Percentiles rank a stretch among this genome's conserved stretches.
Evolutionary conservation across 2,329 filamentous ascomycete genomes (phyloP).

Genomic region (Alternaria arbusti): DNA sequence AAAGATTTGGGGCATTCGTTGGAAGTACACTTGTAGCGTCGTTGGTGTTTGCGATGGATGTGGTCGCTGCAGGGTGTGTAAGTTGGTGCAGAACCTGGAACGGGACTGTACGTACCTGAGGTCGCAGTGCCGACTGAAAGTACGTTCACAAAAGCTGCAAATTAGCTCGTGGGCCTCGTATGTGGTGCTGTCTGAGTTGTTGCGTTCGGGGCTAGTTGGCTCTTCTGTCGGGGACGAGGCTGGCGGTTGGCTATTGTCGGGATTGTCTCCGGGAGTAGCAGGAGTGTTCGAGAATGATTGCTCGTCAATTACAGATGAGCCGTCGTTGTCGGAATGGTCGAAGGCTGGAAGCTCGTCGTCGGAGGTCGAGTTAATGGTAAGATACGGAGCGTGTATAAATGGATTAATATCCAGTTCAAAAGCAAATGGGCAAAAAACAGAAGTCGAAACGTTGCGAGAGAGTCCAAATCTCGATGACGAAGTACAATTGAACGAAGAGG

Average conservation of each 20-base stretch:
- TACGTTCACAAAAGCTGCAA: not conserved
- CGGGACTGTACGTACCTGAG: not conserved
- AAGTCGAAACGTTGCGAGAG: not conserved
- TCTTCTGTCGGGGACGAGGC: not conserved
- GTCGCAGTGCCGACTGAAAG: not conserved
- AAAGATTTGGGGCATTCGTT: not conserved
- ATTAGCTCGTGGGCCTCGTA: fast-evolving
- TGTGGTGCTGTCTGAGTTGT: not conserved
- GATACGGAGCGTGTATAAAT: not conserved
- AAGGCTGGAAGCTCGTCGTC: too few species aligned
- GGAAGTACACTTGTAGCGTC: not conserved
- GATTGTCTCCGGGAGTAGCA: not conserved
- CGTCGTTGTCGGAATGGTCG: too few species aligned
- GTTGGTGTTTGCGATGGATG: not conserved
- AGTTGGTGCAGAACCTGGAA: too few species aligned
- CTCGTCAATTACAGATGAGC: too few species aligned
- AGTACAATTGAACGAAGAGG: too few species aligned
- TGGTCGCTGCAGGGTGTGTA: not conserved
- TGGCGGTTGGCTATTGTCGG: not conserved
- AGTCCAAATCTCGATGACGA: not conserved
- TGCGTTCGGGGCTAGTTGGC: not conserved
- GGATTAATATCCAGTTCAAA: not conserved
- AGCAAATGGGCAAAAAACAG: not conserved
- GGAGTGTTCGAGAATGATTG: fast-evolving
- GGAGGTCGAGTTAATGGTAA: not conserved